Percentiles rank a stretch among this genome's conserved stretches.
phyloP scores from a whole-genome alignment of 192 early-diverging fungal genomes.

The Spinellus fusiger region DNA sequence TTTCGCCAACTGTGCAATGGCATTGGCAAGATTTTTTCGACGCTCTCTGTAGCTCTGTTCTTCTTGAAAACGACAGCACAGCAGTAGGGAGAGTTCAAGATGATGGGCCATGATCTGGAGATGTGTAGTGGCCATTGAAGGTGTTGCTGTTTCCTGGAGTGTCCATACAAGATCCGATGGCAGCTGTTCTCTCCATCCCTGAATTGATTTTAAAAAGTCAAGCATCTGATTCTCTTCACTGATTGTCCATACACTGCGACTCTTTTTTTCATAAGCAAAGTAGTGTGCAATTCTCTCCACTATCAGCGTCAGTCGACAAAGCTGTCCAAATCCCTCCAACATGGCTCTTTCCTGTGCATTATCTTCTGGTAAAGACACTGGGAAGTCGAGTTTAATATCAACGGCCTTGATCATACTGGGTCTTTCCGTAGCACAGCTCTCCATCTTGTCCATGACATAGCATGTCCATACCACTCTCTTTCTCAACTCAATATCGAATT shows the following conservation, averaged over 20 bases:
- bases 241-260: conserved; percentile 7
- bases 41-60: conserved; percentile 13
- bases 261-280: conserved; percentile 8
- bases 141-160: not conserved
- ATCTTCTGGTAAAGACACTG: conserved; percentile 24
- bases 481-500: conserved; percentile 30
- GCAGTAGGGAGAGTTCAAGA: conserved; percentile 22
- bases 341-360: conserved; percentile 15
- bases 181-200: conserved; percentile 15
- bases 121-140: conserved; percentile 14
- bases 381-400: conserved; percentile 20
- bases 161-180: conserved; percentile 18
- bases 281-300: conserved; percentile 19
- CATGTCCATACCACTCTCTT: conserved; percentile 33
- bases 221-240: conserved; percentile 13
- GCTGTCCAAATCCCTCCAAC: conserved; percentile 24
- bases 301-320: conserved; percentile 23
- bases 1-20: conserved; percentile 21
- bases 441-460: conserved; percentile 29
- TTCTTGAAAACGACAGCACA: conserved; percentile 17
- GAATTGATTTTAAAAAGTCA: conserved; percentile 16
- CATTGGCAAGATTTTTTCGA: conserved; percentile 21
- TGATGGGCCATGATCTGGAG: conserved; percentile 27
- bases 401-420: conserved; percentile 21
- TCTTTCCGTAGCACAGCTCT: conserved; percentile 23